Evolutionary conservation across 1,284 basidiomycete species (phyloP).

Genomic region (Crepidotus sp.): DNA sequence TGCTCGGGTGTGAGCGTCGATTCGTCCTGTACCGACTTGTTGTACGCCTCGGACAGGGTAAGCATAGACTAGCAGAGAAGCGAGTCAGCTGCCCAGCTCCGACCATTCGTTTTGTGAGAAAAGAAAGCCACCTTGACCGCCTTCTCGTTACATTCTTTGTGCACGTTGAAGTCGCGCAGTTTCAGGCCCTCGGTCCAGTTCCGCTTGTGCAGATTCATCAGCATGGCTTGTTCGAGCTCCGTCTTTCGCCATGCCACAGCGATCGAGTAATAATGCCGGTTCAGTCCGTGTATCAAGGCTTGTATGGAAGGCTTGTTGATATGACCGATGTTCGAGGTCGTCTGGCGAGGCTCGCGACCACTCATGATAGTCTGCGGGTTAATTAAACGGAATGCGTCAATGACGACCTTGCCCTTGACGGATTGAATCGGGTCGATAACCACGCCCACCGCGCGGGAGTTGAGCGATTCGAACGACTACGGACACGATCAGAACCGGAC

Average conservation of each 20-base stretch:
- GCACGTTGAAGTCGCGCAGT: slow-evolving; percentile 78
- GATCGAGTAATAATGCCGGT: slow-evolving; percentile 95
- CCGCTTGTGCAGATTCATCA: slow-evolving; percentile 95
- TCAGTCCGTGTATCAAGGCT: slow-evolving; percentile 90
- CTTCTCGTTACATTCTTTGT: slow-evolving; percentile 82
- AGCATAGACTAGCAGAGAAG: slow-evolving; percentile 72
- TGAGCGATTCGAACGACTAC: slow-evolving; percentile 95
- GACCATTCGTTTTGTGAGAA: slow-evolving; percentile 10
- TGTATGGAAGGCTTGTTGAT: slow-evolving; percentile 99
- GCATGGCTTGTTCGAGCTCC: slow-evolving; percentile 94
- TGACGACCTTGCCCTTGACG: slow-evolving; percentile 97
- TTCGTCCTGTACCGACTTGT: slow-evolving; percentile 94
- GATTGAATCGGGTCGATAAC: slow-evolving; percentile 99
- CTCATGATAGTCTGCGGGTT: slow-evolving; percentile 78
- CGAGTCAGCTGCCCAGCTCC: slow-evolving; percentile 12
- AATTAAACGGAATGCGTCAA: slow-evolving; percentile 97
- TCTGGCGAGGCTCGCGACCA: slow-evolving; percentile 94
- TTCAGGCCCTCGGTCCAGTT: slow-evolving; percentile 97
- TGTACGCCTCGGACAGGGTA: slow-evolving; percentile 82
- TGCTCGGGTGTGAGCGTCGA: slow-evolving; percentile 85
- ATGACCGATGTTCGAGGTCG: slow-evolving; percentile 97
- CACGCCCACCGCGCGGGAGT: slow-evolving; percentile 92
- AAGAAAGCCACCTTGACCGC: slow-evolving; percentile 70
- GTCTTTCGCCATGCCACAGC: slow-evolving; percentile 96
- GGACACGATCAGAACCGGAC: slow-evolving; percentile 15